Percentiles rank a stretch among this genome's conserved stretches.
Conservation (phyloP, 257 asterid species). For the Paraleonurus japonicus region DNA sequence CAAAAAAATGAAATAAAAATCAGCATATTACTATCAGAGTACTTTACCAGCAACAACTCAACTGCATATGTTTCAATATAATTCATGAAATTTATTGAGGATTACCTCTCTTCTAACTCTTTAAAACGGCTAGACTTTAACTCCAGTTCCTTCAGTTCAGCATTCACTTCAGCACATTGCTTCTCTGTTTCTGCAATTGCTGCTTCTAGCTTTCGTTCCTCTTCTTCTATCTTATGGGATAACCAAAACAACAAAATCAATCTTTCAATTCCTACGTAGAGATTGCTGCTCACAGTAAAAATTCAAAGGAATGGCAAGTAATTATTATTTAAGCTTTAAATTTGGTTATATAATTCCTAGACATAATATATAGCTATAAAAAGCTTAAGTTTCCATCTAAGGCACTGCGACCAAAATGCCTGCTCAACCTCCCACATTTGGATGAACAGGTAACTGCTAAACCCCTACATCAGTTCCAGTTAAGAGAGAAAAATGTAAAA, state of each 20-base stretch:
- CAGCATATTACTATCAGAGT: not conserved
- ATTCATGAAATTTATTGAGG: conserved; percentile 16
- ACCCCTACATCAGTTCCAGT: not conserved
- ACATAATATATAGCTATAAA: conserved; percentile 1
- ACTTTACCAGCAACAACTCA: conserved; percentile 23
- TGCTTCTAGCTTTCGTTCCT: conserved; percentile 92
- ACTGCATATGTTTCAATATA: not conserved
- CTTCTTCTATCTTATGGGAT: conserved; percentile 82
- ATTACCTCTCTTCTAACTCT: conserved; percentile 95
- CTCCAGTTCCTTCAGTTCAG: conserved; percentile 84
- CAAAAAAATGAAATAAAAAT: conserved; percentile 1
- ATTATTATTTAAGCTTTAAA: conserved; percentile 4
- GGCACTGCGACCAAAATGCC: not conserved
- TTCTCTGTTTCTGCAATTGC: conserved; percentile 94
- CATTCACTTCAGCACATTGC: conserved; percentile 77
- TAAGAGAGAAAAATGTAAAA: not conserved
- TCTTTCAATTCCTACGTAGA: conserved; percentile 2
- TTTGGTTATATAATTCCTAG: not conserved
- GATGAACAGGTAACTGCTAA: not conserved
- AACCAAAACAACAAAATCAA: conserved; percentile 28
- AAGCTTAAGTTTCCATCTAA: conserved; percentile 17
- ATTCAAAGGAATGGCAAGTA: not conserved
- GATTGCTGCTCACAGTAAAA: conserved; percentile 19
- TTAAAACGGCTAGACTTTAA: conserved; percentile 84
- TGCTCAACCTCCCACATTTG: conserved; percentile 10